These are phyloP conservation scores for Gymnopilus dilepis DNA, from an alignment of 768 basidiomycete species.

Conservation along the genomic window DNA sequence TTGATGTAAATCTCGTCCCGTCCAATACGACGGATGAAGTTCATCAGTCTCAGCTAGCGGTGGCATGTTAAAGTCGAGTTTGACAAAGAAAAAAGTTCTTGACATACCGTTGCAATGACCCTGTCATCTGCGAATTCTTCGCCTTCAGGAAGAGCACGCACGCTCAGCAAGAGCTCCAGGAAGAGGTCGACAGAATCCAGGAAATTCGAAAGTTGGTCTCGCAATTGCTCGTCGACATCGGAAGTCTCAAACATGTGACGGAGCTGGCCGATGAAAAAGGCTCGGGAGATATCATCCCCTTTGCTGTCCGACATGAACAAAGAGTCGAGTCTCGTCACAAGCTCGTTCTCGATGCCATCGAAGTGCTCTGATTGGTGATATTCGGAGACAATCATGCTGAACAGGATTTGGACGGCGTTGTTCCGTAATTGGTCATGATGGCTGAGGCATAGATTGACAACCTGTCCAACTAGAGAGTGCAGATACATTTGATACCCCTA, in stretches of 20 bases:
- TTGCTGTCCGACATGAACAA: constrained; percentile 94
- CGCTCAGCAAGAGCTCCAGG: constrained; percentile 86
- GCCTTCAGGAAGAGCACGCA: constrained; percentile 88
- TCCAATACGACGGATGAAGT: constrained; percentile 91
- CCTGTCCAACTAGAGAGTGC: constrained; percentile 83
- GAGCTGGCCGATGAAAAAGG: constrained; percentile 91
- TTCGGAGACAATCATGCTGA: constrained; percentile 94
- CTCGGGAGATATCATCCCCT: constrained; percentile 88
- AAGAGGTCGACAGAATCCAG: constrained; percentile 91
- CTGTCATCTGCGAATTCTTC: constrained; percentile 96
- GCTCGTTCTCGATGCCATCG: constrained; percentile 88
- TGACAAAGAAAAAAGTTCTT: constrained; percentile 8
- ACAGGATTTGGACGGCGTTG: constrained; percentile 91
- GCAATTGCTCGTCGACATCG: constrained; percentile 78
- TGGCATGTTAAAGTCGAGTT: constrained; percentile 14
- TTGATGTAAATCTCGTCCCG: constrained; percentile 94
- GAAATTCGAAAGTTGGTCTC: constrained; percentile 79
- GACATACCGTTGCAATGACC: constrained; percentile 82
- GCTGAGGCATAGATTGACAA: constrained; percentile 91
- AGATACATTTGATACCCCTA: constrained; percentile 88
- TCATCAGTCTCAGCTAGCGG: constrained; percentile 81
- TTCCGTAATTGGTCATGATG: constrained; percentile 92
- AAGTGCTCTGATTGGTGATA: constrained; percentile 87
- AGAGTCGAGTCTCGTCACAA: constrained; percentile 89
- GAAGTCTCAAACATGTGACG: constrained; percentile 88